A percentile compares a stretch with the other conserved stretches of the same genome.
phyloP scores from a whole-genome alignment of 257 asterid species.

The Solanum peruvianum region DNA sequence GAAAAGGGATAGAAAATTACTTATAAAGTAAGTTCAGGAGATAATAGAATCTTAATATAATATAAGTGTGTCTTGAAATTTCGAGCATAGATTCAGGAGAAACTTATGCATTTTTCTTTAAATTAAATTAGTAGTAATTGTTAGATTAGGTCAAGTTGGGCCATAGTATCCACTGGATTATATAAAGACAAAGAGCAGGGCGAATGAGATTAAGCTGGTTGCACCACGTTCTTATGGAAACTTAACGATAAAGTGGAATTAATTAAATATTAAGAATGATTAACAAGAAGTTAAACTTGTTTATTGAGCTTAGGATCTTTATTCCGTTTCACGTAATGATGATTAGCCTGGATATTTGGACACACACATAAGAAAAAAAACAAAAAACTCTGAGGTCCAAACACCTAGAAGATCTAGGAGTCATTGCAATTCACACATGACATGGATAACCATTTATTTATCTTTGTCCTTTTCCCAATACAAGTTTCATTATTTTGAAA shows the following conservation, averaged over 20 bases:
- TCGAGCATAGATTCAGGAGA: too few relatives aligned
- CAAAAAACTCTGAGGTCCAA: not conserved
- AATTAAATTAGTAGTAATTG: not conserved
- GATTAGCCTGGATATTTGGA: not conserved
- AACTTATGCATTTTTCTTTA: too few relatives aligned
- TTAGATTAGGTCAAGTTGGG: not conserved
- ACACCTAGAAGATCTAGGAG: not conserved
- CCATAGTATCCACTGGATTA: not conserved
- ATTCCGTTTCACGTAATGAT: not conserved
- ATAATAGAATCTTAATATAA: too few relatives aligned
- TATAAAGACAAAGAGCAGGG: not conserved
- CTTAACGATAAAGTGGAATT: not conserved
- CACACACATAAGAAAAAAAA: not conserved
- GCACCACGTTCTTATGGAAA: not conserved
- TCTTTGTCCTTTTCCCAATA: not conserved
- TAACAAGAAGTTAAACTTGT: not conserved
- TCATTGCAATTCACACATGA: not conserved
- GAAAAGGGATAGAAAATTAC: too few relatives aligned
- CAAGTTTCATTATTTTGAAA: not conserved
- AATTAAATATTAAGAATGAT: not conserved
- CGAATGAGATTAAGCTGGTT: not conserved
- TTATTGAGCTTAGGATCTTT: not conserved
- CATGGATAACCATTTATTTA: not conserved
- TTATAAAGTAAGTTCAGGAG: too few relatives aligned
- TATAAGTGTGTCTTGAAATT: too few relatives aligned